These are phyloP conservation scores for Daldinia sp. DNA, from an alignment of 2,329 filamentous ascomycete species.

Conservation along the genomic window DNA sequence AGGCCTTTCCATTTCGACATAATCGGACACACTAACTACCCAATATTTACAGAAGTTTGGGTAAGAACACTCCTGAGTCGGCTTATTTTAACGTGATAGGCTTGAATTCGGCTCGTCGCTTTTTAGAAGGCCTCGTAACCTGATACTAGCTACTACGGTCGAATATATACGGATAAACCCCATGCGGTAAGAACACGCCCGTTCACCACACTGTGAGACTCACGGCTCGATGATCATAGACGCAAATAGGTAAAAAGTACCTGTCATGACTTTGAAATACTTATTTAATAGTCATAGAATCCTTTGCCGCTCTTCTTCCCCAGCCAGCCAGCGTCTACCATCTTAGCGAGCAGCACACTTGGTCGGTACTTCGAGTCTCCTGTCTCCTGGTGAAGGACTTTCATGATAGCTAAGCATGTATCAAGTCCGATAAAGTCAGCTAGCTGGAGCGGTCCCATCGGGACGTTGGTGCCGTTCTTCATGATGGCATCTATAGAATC, in stretches of 20 bases:
- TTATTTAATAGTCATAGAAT: slow-evolving; percentile 82
- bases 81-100: not conserved
- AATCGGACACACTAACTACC: not conserved
- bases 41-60: not conserved
- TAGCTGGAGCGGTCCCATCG: slow-evolving; percentile 93
- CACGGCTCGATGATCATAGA: not conserved
- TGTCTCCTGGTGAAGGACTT: slow-evolving; percentile 87
- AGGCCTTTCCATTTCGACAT: not conserved
- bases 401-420: slow-evolving; percentile 97
- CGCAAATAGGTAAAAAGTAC: not conserved
- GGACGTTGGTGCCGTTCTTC: slow-evolving; percentile 99
- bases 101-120: too few species aligned
- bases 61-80: not conserved
- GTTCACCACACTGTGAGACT: not conserved
- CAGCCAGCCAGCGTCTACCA: slow-evolving; percentile 97
- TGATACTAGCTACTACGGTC: too few species aligned
- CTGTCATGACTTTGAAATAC: not conserved
- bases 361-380: slow-evolving; percentile 96
- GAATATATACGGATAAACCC: not conserved
- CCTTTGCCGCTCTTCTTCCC: slow-evolving; percentile 98
- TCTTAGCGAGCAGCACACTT: slow-evolving; percentile 85
- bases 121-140: too few species aligned
- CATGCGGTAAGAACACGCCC: not conserved
- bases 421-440: slow-evolving; percentile 98
- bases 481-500: slow-evolving; percentile 98